These are phyloP conservation scores for Lasiodiplodia hormozganensis DNA, from an alignment of 2,329 filamentous ascomycete species.

Conservation along the genomic window DNA sequence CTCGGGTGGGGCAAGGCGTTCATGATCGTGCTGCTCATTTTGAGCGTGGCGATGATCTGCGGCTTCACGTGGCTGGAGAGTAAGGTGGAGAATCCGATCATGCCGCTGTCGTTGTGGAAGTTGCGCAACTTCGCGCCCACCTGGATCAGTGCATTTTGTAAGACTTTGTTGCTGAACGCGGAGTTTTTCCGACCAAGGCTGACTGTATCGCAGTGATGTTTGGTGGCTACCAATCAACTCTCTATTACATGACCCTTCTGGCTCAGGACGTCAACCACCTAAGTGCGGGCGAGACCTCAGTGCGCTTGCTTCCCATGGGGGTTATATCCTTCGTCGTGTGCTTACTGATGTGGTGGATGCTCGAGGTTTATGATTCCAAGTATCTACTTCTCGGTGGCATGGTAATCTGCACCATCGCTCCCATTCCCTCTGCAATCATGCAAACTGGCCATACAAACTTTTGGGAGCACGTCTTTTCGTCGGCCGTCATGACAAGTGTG, in stretches of 20 bases:
- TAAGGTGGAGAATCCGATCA: constrained; percentile 53
- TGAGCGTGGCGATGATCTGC: constrained; percentile 48
- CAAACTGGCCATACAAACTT: constrained; percentile 33
- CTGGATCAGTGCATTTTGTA: constrained; percentile 52
- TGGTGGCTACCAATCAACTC: constrained; percentile 51
- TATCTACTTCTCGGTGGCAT: constrained; percentile 46
- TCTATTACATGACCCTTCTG: constrained; percentile 53
- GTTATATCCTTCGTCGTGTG: constrained; percentile 45
- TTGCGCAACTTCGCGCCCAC: constrained; percentile 55
- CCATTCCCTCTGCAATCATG: constrained; percentile 43
- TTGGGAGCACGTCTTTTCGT: constrained; percentile 50
- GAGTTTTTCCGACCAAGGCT: background rate
- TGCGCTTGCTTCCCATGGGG: constrained; percentile 53
- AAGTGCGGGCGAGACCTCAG: constrained; percentile 48
- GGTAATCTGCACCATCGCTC: constrained; percentile 46
- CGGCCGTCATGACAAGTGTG: constrained; percentile 48
- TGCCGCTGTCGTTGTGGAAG: constrained; percentile 56
- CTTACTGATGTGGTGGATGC: constrained; percentile 27
- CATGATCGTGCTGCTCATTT: constrained; percentile 51
- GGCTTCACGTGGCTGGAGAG: constrained; percentile 51
- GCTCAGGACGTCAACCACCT: constrained; percentile 50
- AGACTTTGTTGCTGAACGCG: constrained; percentile 32
- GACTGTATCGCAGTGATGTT: constrained; percentile 39
- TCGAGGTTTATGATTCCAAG: constrained; percentile 49
- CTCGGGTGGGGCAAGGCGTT: constrained; percentile 57